Base-by-base conservation (phyloP, 2,329 filamentous ascomycete genomes). In the Aspergillus fijiensis region DNA sequence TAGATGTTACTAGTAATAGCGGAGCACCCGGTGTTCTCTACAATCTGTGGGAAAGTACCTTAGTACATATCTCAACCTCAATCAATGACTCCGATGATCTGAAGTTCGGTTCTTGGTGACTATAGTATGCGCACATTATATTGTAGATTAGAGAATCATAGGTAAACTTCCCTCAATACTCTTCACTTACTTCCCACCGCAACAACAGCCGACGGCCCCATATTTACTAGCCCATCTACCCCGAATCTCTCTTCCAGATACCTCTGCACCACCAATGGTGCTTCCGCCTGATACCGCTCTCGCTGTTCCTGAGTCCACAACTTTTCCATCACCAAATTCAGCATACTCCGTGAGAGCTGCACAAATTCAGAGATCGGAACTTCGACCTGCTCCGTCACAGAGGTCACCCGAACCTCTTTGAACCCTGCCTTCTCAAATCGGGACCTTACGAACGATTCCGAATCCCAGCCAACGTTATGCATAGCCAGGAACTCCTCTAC, bases 301-400 rank as follows among this genome's bases (percentile, higher is more conserved):
- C 68, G 70, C 62, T 74, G 71, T 10, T 66, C 57, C 7, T 66
- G 65, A 1, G 63, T 72, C 69, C 74, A 76, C 56, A 71, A 70
- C 10, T 60, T 61, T 42, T 64, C 65, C 3, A 66, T 57, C 3
- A 74, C 49, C 23, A 60, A 51, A 2, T 64, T 57, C 2, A 73
- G 29, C 58, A 74, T 67, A 5, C 62, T 51, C 57, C 55, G 63
- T 11, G 57, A 55, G 51, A 71, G 58, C 10, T 72, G 60, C 49
- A 70, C 47, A 16, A 74, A 64, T 10, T 67, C 53, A 6, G 60
- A 11, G 1, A 69, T 61, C 3, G 52, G 39, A 9, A 71, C 14
- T 0, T 60, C 51, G 6, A 65, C 52, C 2, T 55, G n/a, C 21
- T 61, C 65, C 5, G 58, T 62, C 31, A 67, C 63, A 16, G 57